These are phyloP conservation scores for Elongisporangium prolatum DNA, from an alignment of 352 stramenopile genomes.

Conservation along the genomic window DNA sequence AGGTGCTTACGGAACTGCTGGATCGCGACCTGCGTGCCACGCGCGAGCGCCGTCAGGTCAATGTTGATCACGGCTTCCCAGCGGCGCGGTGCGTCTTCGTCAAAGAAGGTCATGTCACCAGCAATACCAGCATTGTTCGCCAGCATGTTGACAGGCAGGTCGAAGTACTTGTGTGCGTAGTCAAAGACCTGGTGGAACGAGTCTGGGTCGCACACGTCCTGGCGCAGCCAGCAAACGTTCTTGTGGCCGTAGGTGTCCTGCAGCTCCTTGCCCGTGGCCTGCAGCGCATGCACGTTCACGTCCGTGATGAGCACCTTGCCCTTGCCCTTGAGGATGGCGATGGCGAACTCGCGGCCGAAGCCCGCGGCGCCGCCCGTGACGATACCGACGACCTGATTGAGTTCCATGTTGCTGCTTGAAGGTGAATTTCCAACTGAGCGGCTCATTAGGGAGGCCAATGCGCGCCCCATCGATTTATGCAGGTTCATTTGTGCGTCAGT, in stretches of 20 bases:
- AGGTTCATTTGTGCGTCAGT: background rate
- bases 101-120: slow-evolving; percentile 44
- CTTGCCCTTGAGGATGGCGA: slow-evolving; percentile 38
- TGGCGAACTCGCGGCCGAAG: slow-evolving; percentile 64
- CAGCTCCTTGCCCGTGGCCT: slow-evolving; percentile 52
- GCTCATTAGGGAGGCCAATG: background rate
- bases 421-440: background rate
- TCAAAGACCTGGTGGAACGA: slow-evolving; percentile 63
- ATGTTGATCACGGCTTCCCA: slow-evolving; percentile 76
- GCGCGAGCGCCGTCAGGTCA: slow-evolving; percentile 63
- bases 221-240: slow-evolving; percentile 57
- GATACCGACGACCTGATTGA: slow-evolving; percentile 53
- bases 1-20: slow-evolving; percentile 55
- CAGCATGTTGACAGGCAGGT: slow-evolving; percentile 56
- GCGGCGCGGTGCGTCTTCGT: slow-evolving; percentile 19
- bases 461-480: background rate
- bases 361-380: slow-evolving; percentile 64
- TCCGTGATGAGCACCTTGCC: slow-evolving; percentile 77
- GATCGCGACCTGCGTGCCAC: slow-evolving; percentile 62
- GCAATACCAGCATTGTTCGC: slow-evolving; percentile 81
- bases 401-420: slow-evolving; percentile 36
- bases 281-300: slow-evolving; percentile 55
- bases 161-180: slow-evolving; percentile 54
- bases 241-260: slow-evolving; percentile 38
- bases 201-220: slow-evolving; percentile 66